Percentiles rank a stretch among this genome's conserved stretches.
Evolutionary conservation across 306 rosid species (phyloP).

Genomic region (Abrus pulchellus): DNA sequence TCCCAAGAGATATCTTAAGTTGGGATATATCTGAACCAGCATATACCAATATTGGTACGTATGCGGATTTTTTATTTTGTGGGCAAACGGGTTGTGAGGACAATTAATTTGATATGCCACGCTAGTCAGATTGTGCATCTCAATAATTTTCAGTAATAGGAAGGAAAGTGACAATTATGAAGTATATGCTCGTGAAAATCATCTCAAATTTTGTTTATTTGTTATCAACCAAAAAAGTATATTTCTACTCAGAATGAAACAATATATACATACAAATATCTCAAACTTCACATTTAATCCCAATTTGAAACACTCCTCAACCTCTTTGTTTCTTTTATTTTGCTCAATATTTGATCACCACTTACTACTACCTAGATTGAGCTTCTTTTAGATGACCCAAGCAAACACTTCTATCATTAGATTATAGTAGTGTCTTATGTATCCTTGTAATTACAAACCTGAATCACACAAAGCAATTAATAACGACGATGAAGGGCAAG

Average conservation of each 20-base stretch:
- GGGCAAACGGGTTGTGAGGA: neutral
- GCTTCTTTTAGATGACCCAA: neutral
- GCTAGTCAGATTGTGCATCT: constrained; percentile 4
- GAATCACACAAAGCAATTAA: neutral
- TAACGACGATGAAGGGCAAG: neutral
- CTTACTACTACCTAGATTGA: neutral
- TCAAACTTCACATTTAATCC: constrained; percentile 10
- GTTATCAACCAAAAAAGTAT: neutral
- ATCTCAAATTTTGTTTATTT: constrained; percentile 10
- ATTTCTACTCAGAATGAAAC: neutral
- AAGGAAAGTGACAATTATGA: constrained; percentile 39
- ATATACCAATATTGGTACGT: constrained; percentile 22
- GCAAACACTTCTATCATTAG: neutral
- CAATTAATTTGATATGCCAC: constrained; percentile 9
- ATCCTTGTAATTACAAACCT: no score
- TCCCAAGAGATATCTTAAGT: constrained; percentile 31
- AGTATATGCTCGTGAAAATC: constrained; percentile 3
- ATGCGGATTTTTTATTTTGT: neutral
- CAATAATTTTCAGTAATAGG: constrained; percentile 31
- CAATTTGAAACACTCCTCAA: neutral
- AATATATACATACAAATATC: neutral
- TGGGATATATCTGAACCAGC: constrained; percentile 29
- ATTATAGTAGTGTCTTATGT: no score
- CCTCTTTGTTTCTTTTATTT: neutral
- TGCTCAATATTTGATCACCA: constrained; percentile 7